Conservation (phyloP, 2,329 filamentous ascomycete species). For the Dendrostoma leiphaemia region DNA sequence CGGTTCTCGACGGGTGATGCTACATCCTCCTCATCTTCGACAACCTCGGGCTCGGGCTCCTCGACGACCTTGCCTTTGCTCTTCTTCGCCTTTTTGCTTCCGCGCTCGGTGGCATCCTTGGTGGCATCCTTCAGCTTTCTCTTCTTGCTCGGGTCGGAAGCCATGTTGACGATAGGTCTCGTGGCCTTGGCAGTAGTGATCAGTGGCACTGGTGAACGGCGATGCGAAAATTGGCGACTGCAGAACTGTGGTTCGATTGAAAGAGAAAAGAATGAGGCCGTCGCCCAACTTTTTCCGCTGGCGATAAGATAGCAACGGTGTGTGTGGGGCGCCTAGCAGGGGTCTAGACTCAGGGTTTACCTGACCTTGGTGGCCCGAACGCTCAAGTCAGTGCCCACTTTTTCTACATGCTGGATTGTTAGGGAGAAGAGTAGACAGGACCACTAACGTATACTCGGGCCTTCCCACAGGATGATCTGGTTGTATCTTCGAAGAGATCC, state of each 20-base stretch:
- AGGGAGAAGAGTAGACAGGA: too few relatives aligned
- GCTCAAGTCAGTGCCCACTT: too few relatives aligned
- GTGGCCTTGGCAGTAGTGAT: too few relatives aligned
- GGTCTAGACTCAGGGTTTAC: neutral
- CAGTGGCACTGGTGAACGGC: neutral
- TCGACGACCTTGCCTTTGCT: constrained; percentile 9
- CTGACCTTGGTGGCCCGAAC: too few relatives aligned
- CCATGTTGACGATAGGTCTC: constrained; percentile 29
- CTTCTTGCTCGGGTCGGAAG: constrained; percentile 32
- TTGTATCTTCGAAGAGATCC: too few relatives aligned
- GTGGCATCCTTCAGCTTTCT: constrained; percentile 32
- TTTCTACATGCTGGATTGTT: too few relatives aligned
- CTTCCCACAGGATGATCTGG: too few relatives aligned
- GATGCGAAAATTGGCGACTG: neutral
- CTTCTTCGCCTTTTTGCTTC: constrained; percentile 9
- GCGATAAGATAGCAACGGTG: constrained; percentile 11
- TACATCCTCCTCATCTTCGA: constrained; percentile 17
- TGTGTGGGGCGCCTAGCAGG: constrained; percentile 6
- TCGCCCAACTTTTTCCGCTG: constrained; percentile 17
- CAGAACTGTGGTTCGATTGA: too few relatives aligned
- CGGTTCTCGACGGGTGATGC: constrained; percentile 22
- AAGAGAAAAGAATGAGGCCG: neutral
- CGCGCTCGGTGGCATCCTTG: constrained; percentile 20
- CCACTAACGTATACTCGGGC: too few relatives aligned
- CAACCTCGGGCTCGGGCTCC: constrained; percentile 14